These are phyloP conservation scores for Mycosarcoma maydis DNA, from an alignment of 1,284 basidiomycete genomes.

Conservation along the genomic window DNA sequence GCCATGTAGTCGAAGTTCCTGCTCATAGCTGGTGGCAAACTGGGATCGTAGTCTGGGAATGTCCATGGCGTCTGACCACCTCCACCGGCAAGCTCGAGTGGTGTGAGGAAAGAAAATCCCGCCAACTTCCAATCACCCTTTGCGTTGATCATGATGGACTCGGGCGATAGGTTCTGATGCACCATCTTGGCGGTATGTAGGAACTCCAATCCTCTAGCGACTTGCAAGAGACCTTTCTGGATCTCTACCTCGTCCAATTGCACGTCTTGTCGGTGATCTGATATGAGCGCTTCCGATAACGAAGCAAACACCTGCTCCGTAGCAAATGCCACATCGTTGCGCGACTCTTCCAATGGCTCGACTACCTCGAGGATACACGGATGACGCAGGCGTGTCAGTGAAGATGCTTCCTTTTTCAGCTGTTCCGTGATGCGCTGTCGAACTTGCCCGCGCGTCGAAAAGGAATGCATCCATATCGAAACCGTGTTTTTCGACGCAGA, in stretches of 20 bases:
- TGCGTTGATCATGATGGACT: slow-evolving; percentile 57
- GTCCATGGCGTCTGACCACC: slow-evolving; percentile 83
- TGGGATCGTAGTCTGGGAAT: slow-evolving; percentile 86
- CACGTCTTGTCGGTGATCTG: slow-evolving; percentile 40
- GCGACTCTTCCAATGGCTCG: slow-evolving; percentile 93
- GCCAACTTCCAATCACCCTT: slow-evolving; percentile 99
- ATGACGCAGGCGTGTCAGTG: slow-evolving; percentile 85
- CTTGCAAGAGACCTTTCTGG: slow-evolving; percentile 92
- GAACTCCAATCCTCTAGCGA: slow-evolving; percentile 92
- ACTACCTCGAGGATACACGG: slow-evolving; percentile 98
- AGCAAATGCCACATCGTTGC: slow-evolving; percentile 85
- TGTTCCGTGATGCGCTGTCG: slow-evolving; percentile 52
- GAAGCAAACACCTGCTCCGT: slow-evolving; percentile 75
- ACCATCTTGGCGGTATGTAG: slow-evolving; percentile 89
- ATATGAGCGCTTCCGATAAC: slow-evolving; percentile 38
- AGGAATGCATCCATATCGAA: slow-evolving; percentile 59
- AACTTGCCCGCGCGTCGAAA: slow-evolving; percentile 39
- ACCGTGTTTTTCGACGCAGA: slow-evolving; percentile 24
- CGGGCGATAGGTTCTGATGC: slow-evolving; percentile 88
- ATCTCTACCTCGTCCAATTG: slow-evolving; percentile 74
- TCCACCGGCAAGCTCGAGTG: slow-evolving; percentile 74
- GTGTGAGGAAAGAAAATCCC: slow-evolving; percentile 83
- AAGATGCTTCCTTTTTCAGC: slow-evolving; percentile 72
- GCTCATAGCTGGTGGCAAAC: slow-evolving; percentile 82
- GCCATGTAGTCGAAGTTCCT: slow-evolving; percentile 93